Conservation (phyloP, 1,284 basidiomycete species). For the Rhodotorula sp. region DNA sequence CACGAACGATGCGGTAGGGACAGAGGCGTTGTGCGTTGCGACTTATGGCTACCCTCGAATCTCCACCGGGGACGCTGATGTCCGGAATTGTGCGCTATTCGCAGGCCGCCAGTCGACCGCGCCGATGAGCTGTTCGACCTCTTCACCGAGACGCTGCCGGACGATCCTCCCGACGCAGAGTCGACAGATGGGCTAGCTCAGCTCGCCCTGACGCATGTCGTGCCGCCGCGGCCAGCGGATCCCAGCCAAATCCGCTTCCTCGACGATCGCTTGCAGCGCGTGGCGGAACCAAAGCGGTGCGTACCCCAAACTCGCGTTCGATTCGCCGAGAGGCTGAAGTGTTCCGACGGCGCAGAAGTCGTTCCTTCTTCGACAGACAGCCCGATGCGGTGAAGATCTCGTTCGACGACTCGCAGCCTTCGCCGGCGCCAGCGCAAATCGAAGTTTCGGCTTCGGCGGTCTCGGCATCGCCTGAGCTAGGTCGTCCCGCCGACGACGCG, state of each 20-base stretch:
- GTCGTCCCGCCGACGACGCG: neutral
- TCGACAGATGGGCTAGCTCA: neutral
- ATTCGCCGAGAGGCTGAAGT: neutral
- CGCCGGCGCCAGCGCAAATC: neutral
- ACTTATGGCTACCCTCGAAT: no score
- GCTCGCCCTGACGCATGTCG: no score
- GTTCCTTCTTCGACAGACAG: constrained; percentile 16
- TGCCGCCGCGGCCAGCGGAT: no score
- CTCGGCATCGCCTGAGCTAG: neutral
- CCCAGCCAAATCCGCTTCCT: neutral
- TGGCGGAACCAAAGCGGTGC: no score
- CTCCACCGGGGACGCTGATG: no score
- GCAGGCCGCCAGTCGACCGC: neutral
- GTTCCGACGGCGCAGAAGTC: neutral
- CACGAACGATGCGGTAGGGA: no score
- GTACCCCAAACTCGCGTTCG: neutral
- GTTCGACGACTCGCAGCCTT: constrained; percentile 14
- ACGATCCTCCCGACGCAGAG: neutral
- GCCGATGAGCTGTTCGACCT: neutral
- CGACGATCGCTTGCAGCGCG: neutral
- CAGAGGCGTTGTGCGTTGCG: no score
- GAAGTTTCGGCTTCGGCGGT: neutral
- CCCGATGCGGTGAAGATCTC: constrained; percentile 15
- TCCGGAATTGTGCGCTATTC: no score
- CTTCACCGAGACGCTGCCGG: neutral